Conservation (phyloP, 2,329 filamentous ascomycete genomes). For the Fusarium decemcellulare region DNA sequence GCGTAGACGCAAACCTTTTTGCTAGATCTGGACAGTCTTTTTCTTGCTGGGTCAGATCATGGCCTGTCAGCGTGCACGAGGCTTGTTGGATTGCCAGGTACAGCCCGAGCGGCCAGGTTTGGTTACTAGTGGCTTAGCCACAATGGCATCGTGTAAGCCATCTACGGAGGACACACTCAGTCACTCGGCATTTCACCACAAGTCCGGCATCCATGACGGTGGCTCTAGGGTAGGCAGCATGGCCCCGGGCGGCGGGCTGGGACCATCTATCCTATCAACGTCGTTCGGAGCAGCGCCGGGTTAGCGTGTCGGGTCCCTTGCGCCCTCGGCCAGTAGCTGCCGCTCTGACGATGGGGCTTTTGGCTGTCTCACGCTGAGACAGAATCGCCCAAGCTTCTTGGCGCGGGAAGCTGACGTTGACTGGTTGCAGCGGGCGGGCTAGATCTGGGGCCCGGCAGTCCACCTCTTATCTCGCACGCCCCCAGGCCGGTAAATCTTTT, state of each 20-base stretch:
- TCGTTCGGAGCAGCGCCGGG: too few relatives aligned
- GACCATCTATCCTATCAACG: neutral
- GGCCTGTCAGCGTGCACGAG: neutral
- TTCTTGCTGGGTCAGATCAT: conserved; percentile 24
- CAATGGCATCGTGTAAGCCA: too few relatives aligned
- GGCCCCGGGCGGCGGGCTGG: neutral
- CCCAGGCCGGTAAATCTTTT: conserved; percentile 33
- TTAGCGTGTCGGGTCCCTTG: neutral
- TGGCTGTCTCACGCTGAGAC: conserved; percentile 14
- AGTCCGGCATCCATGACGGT: too few relatives aligned
- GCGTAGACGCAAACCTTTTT: conserved; percentile 27
- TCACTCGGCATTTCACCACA: too few relatives aligned
- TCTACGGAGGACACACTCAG: too few relatives aligned
- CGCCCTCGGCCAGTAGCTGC: conserved; percentile 5
- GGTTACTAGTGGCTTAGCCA: too few relatives aligned
- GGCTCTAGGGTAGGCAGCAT: too few relatives aligned
- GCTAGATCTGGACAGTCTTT: conserved; percentile 13
- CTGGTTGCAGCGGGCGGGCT: conserved; percentile 8
- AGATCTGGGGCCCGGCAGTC: neutral
- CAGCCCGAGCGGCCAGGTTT: too few relatives aligned
- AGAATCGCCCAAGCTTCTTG: conserved; percentile 29
- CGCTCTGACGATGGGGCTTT: conserved; percentile 15
- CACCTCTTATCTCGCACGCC: conserved; percentile 21
- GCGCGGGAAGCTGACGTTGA: conserved; percentile 25
- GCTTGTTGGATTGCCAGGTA: neutral